Conservation (phyloP, 2,329 filamentous ascomycete species). For the Colletotrichum tropicicola region DNA sequence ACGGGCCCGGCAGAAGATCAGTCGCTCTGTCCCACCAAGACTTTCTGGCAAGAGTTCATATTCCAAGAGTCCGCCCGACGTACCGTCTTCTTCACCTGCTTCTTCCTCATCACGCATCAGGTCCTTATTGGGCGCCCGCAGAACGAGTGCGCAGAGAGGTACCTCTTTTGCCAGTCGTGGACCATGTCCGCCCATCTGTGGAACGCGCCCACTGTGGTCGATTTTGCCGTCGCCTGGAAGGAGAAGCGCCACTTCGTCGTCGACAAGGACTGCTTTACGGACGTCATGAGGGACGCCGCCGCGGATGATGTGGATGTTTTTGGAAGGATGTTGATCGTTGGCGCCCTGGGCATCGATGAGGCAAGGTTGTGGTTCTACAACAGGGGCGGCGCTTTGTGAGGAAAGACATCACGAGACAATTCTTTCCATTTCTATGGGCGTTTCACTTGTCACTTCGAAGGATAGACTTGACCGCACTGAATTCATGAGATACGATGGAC, state of each 20-base stretch:
- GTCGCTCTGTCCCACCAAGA: conserved; percentile 48
- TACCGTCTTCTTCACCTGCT: conserved; percentile 58
- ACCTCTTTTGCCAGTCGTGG: conserved; percentile 45
- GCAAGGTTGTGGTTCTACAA: conserved; percentile 42
- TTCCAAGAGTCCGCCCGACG: conserved; percentile 63
- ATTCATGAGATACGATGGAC: too few relatives aligned
- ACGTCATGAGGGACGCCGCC: conserved; percentile 43
- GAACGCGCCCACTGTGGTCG: conserved; percentile 43
- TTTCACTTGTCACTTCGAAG: too few relatives aligned
- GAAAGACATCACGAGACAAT: not conserved
- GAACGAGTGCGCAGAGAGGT: conserved; percentile 39
- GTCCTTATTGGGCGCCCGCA: conserved; percentile 39
- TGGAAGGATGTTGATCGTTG: conserved; percentile 46
- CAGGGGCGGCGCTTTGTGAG: conserved; percentile 5
- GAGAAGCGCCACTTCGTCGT: conserved; percentile 46
- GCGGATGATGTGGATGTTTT: conserved; percentile 54
- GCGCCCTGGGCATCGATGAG: conserved; percentile 41
- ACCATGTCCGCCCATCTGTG: conserved; percentile 50
- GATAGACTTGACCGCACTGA: too few relatives aligned
- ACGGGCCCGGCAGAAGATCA: conserved; percentile 38
- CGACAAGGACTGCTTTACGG: conserved; percentile 37
- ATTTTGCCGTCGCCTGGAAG: conserved; percentile 48
- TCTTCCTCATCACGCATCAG: conserved; percentile 50
- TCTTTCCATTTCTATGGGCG: not conserved
- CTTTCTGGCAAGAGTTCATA: conserved; percentile 61